These are phyloP conservation scores for Microdochium trichocladiopsis DNA, from an alignment of 2,329 filamentous ascomycete species.

Conservation along the genomic window DNA sequence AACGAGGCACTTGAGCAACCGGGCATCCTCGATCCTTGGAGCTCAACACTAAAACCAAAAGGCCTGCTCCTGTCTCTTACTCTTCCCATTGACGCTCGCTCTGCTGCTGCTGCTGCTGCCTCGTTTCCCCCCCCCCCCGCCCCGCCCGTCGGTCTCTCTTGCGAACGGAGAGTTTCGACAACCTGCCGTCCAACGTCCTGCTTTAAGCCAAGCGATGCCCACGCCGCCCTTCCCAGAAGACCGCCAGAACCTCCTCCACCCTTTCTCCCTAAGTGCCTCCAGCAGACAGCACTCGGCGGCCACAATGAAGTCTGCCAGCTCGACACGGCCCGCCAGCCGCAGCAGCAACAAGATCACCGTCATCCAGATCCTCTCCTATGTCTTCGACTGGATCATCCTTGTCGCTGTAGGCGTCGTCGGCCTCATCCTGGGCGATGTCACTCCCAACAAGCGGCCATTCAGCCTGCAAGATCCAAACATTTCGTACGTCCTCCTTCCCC, in stretches of 20 bases:
- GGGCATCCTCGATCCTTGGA: not conserved
- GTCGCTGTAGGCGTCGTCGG: constrained; percentile 52
- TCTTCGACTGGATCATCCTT: constrained; percentile 68
- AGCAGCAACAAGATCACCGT: constrained; percentile 14
- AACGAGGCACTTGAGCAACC: not conserved
- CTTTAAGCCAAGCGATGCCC: not conserved
- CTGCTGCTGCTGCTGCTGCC: too few relatives aligned
- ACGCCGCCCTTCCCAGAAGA: not conserved
- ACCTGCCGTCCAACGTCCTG: too few relatives aligned
- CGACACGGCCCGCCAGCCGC: not conserved
- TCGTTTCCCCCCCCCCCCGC: too few relatives aligned
- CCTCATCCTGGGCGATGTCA: constrained; percentile 47
- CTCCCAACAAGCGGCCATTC: constrained; percentile 65
- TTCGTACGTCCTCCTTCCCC: constrained; percentile 39
- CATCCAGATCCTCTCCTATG: constrained; percentile 55
- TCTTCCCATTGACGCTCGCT: too few relatives aligned
- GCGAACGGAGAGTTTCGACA: too few relatives aligned
- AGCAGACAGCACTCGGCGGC: not conserved
- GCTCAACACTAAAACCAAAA: too few relatives aligned
- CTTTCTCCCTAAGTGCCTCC: not conserved
- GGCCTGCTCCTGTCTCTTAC: too few relatives aligned
- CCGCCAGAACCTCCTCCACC: not conserved
- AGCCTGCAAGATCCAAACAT: constrained; percentile 69
- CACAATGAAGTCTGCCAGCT: not conserved
- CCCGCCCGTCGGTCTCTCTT: too few relatives aligned